Percentiles rank a stretch among this genome's conserved stretches.
These are phyloP conservation scores for Ceratobasidium sp. DNA, from an alignment of 1,284 basidiomycete genomes.

Conservation along the genomic window DNA sequence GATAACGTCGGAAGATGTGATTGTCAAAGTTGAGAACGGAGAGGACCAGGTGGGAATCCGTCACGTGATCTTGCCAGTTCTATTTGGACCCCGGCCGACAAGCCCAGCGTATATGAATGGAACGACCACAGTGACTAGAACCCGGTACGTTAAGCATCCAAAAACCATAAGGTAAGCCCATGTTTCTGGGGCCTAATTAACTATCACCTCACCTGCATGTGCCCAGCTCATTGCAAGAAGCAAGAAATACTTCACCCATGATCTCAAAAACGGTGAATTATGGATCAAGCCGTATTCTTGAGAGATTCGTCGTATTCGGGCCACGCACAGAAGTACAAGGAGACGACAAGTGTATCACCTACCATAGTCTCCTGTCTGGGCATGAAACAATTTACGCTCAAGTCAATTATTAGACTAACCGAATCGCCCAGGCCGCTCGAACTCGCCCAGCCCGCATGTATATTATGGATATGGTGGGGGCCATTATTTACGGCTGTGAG, in stretches of 20 bases:
- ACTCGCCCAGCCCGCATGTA: too few relatives aligned
- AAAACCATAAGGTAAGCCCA: slow-evolving; percentile 74
- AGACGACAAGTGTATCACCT: slow-evolving; percentile 76
- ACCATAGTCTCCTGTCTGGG: slow-evolving; percentile 82
- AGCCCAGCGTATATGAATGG: slow-evolving; percentile 83
- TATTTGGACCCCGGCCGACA: slow-evolving; percentile 53
- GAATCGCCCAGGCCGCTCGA: not conserved
- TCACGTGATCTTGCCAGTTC: not conserved
- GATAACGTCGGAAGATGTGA: not conserved
- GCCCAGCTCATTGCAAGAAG: slow-evolving; percentile 72
- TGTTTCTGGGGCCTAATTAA: not conserved
- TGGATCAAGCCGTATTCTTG: not conserved
- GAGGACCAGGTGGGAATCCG: not conserved
- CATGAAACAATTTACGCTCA: slow-evolving; percentile 77
- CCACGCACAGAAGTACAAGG: slow-evolving; percentile 64
- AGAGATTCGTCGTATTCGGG: not conserved
- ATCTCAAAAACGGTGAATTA: slow-evolving; percentile 68
- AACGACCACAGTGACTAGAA: slow-evolving; percentile 81
- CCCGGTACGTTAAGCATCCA: slow-evolving; percentile 72
- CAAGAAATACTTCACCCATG: slow-evolving; percentile 80
- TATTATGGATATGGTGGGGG: too few relatives aligned
- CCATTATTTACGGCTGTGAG: too few relatives aligned
- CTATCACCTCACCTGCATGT: not conserved
- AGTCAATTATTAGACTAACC: slow-evolving; percentile 68
- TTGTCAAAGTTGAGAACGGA: not conserved